Evolutionary conservation across 2,329 filamentous ascomycete genomes (phyloP), one percentile per base, ranked within the genome.

Genomic region (Biscogniauxia mediterranea): DNA sequence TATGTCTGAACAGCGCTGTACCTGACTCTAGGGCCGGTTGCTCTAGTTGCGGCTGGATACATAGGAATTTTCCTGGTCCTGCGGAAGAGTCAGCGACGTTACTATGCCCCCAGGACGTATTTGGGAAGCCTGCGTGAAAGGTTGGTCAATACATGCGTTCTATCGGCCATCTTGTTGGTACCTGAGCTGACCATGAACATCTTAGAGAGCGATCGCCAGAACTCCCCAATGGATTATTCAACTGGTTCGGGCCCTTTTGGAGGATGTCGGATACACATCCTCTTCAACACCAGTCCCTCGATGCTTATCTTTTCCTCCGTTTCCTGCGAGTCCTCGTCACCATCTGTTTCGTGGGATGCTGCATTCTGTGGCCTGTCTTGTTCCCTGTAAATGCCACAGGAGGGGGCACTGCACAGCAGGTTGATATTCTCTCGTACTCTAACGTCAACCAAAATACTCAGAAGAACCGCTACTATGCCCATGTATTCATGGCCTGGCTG

Each of bases 321-420:
- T 97, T 94, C 71, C 79, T 98, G 65, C 92, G 93, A 71, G 89
- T 93, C 65, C 78, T 89, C 7, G 82, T 89, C 32, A 79, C 88
- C 62, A 89, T 96, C 66, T 93, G 90, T 77, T 85, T 98, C 53
- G 89, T 94, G 9, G 95, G 95, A 61, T 91, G 89, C 70, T 80
- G 84, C 68, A 88, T 98, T 61, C 93, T 92, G 19, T 97, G 91
- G 88, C 94, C 95, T 0, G 82, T 97, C 49, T 80, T 98, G 21
- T 92, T 86, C 69, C 93, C 95, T 0, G 80, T 98, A 74, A 96
- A 98, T 75, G 87, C 87, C 38, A 97, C 93, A 0, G 95, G 94
- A 26, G 88, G 89, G 21, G 88, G 80, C 17, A 79, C 78, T 1
- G 78, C 85, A 56, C 61, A 69, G 11, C 84, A 97, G 76, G 83